Percentiles rank a stretch among this genome's conserved stretches.
These are phyloP conservation scores for Globisporangium radiosum DNA, from an alignment of 352 stramenopile genomes.

Conservation along the genomic window DNA sequence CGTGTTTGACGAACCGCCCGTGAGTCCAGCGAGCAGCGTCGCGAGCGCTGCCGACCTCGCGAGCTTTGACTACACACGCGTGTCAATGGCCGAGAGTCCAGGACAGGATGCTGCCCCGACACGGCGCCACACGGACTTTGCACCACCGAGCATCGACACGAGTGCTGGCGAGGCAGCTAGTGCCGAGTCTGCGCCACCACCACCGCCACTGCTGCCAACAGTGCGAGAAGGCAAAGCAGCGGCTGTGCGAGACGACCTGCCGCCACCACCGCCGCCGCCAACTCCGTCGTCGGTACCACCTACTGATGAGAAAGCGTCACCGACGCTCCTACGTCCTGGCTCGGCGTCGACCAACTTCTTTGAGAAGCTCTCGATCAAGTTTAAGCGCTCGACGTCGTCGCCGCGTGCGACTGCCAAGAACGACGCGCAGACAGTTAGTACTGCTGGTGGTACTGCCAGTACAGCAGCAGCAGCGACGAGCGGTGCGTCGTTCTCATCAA, in stretches of 20 bases:
- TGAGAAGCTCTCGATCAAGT: slow-evolving; percentile 76
- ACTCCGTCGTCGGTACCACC: slow-evolving; percentile 15
- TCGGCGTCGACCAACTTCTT: slow-evolving; percentile 73
- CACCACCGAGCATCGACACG: slow-evolving; percentile 3
- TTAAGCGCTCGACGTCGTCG: slow-evolving; percentile 65
- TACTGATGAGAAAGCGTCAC: slow-evolving; percentile 25
- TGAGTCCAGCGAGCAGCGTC: slow-evolving; percentile 36
- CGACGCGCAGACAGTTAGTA: slow-evolving; percentile 1
- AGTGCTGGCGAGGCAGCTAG: not conserved
- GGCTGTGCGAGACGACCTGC: not conserved
- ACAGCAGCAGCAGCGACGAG: not conserved
- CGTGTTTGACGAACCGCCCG: slow-evolving; percentile 2
- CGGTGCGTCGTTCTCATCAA: slow-evolving; percentile 2
- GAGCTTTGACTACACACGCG: slow-evolving; percentile 49
- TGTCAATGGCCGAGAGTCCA: slow-evolving; percentile 15
- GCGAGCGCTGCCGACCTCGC: slow-evolving; percentile 39
- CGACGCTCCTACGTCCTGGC: slow-evolving; percentile 13
- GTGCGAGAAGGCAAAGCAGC: not conserved
- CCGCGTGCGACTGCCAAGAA: slow-evolving; percentile 13
- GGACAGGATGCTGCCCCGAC: slow-evolving; percentile 6
- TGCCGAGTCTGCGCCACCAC: not conserved
- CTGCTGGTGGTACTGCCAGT: not conserved
- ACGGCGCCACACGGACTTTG: not conserved
- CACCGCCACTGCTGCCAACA: too few species aligned
- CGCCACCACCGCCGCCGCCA: slow-evolving; percentile 18